Base-by-base conservation (phyloP, 768 basidiomycete genomes). In the Lyophyllum shimeji region DNA sequence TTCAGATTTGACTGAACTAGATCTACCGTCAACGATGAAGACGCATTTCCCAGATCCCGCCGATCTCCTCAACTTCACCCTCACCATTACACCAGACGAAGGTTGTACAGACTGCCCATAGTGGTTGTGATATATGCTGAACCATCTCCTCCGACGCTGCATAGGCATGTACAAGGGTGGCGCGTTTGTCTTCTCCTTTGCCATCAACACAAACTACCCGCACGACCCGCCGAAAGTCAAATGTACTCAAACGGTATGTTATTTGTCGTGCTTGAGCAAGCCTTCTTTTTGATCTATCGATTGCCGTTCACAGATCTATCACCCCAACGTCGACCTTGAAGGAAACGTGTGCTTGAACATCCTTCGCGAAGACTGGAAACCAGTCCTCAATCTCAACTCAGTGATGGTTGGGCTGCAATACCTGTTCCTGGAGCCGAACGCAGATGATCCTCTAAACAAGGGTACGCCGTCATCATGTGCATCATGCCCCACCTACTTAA, bases 121-220 rank as follows among this genome's bases (percentile, higher is more conserved):
- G 39, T 27, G 18, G 24, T 15, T 55, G 29, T 29, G 7, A 46
- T 57, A 20, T 51, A 55, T 58, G 44, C 53, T 40, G 15, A 20
- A 24, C 40, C 46, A 25, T 44, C 24, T 50, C 21, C 47, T 3
- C 53, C 11, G 27, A 20, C 42, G 25, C 2, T 34, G 21, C 56
- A n/a, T n/a, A 98, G 96, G 97, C 64, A 98, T 99, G 91, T 99
- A 99, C 81, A 93, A 94, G 74, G 93, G 93, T 65, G 96, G 95
- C 61, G 77, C 87, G 18, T 99, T 98, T 78, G 73, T 78, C 52
- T 99, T 99, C 80, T 94, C 93, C 37, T 95, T 99, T 74, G 83
- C 80, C 62, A 98, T 99, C 83, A 97, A 93, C 75, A 87, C 86
- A 72, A 98, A 96, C 75, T 99, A 99, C 74, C 97, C 97, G 52